A percentile compares a stretch with the other conserved stretches of the same genome.
Conservation (phyloP, 2,329 filamentous ascomycete genomes). For the Fusarium begoniae region DNA sequence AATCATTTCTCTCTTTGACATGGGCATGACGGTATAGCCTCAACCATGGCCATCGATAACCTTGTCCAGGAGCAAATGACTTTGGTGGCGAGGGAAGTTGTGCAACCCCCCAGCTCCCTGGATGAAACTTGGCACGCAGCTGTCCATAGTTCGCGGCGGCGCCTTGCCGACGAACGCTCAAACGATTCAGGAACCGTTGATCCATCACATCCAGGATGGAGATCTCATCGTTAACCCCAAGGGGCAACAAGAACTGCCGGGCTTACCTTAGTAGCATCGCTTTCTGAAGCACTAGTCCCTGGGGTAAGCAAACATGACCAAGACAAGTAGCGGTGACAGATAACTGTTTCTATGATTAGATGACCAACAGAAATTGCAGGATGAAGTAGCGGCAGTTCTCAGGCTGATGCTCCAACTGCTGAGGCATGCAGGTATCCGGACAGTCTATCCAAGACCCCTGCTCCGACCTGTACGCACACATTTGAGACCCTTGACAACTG, state of each 20-base stretch:
- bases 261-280: background rate
- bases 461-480: background rate
- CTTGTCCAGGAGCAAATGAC: conserved; percentile 4
- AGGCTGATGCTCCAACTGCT: background rate
- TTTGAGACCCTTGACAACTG: background rate
- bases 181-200: background rate
- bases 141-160: conserved; percentile 33
- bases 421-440: conserved; percentile 25
- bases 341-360: background rate
- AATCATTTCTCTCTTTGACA: background rate
- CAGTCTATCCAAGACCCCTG: conserved; percentile 19
- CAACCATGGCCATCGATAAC: background rate
- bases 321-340: background rate
- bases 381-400: background rate
- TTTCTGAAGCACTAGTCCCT: background rate
- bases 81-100: conserved; percentile 18
- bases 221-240: background rate
- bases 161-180: conserved; percentile 14
- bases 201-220: background rate
- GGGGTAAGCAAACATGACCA: background rate
- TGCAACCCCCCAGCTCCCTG: conserved; percentile 25
- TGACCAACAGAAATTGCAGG: conserved; percentile 13
- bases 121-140: conserved; percentile 33
- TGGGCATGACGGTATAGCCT: background rate
- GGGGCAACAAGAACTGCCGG: background rate